phyloP scores from a whole-genome alignment of 140 eudicot genomes.

The Flaveria floridana region DNA sequence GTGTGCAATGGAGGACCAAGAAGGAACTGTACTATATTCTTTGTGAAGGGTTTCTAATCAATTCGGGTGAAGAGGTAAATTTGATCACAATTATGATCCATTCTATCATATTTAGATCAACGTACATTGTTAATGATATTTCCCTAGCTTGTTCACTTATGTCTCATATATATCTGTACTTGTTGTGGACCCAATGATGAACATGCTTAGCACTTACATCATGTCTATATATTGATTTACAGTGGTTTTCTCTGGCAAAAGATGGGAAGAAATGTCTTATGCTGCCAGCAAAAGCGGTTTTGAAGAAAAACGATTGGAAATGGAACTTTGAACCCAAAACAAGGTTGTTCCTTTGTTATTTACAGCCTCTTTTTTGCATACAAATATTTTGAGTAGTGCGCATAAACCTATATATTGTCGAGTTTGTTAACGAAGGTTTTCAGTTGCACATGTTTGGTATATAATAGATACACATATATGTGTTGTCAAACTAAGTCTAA shows the following conservation, averaged over 20 bases:
- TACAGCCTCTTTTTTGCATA: too few relatives aligned
- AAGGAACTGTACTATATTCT: constrained; percentile 24
- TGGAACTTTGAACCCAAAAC: constrained; percentile 18
- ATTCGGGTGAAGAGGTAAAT: constrained; percentile 6
- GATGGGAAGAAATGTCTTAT: constrained; percentile 20
- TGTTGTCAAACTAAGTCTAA: too few relatives aligned
- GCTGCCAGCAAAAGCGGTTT: constrained; percentile 21
- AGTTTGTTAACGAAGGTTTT: too few relatives aligned
- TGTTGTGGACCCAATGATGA: not conserved
- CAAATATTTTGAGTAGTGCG: too few relatives aligned
- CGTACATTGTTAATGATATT: too few relatives aligned
- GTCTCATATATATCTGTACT: not conserved
- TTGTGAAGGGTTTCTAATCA: not conserved
- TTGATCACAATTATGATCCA: too few relatives aligned
- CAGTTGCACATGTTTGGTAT: too few relatives aligned
- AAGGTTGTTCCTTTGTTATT: constrained; percentile 6
- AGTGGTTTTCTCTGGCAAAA: constrained; percentile 27
- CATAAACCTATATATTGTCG: too few relatives aligned
- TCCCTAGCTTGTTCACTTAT: too few relatives aligned
- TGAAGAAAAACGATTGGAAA: not conserved
- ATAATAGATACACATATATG: too few relatives aligned
- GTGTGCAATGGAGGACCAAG: constrained; percentile 6
- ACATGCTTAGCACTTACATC: too few relatives aligned
- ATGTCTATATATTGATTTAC: not conserved
- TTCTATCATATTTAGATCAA: too few relatives aligned